Base-by-base conservation (phyloP, 2,329 filamentous ascomycete genomes). In the Magnaporthiopsis rhizophila region DNA sequence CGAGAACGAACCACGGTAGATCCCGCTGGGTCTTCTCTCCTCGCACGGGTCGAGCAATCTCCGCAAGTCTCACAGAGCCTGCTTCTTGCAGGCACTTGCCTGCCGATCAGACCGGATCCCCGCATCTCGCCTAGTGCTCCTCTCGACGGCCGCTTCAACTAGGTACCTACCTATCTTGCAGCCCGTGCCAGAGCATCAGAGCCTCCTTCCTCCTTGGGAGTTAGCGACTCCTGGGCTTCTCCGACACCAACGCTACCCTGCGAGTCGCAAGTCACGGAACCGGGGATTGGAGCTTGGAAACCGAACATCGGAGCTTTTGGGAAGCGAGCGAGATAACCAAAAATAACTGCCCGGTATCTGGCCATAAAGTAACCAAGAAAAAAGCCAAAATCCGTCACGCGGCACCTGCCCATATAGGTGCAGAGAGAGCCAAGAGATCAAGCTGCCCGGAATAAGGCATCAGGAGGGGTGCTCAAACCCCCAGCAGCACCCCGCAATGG, bases 401-500 rank as follows among this genome's bases (percentile, higher is more conserved):
- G 45, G 21, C n/a, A 11, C 15, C 45, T 53, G 45, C 13, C 45
- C 45, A 58, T 26, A n/a, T 8, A 26, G 4, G 30, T 30, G 6
- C 30, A 30, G 30, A 3, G 57, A 66, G 64, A 62, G 61, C 62
- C 60, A 59, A 62, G 65, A 21, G 58, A 24, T 36, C 38, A 38
- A 34, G 56, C 32, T 9, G 32, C 50, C 30, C 11, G 58, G 53
- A 69, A 53, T 50, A 53, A 8, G 45, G 45, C 12, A 53, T 53
- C 18, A 53, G 45, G 21, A 18, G n/a, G 45, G 45, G 45, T 21
- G 45, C n/a, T 53, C 18, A 30, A 30, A 30, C 3, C 30, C 30
- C 30, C 30, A 30, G 21, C 21, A 24, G 18, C 45, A 53, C 45
- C 45, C 45, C 45, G 45, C 62, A 61, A 83, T 86, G 83, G 77